A percentile compares a stretch with the other conserved stretches of the same genome.
Evolutionary conservation across 805 yeast genomes (phyloP).

Genomic region (Schwanniomyces pseudopolymorphus): DNA sequence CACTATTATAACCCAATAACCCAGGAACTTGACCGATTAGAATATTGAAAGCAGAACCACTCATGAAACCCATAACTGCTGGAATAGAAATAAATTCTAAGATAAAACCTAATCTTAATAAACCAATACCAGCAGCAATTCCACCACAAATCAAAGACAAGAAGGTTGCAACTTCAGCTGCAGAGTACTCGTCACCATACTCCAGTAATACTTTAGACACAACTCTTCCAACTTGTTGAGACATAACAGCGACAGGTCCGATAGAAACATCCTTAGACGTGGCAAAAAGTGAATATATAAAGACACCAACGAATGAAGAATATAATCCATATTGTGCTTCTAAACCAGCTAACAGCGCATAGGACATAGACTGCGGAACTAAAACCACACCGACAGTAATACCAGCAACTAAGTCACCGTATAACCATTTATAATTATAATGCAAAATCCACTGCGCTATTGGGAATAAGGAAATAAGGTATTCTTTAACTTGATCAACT

Average conservation of each 20-base stretch:
- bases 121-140: slow-evolving; percentile 78
- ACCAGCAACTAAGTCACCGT: slow-evolving; percentile 86
- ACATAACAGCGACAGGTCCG: slow-evolving; percentile 98
- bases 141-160: slow-evolving; percentile 82
- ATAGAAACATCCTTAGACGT: slow-evolving; percentile 94
- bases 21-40: slow-evolving; percentile 84
- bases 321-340: slow-evolving; percentile 84
- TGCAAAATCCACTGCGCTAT: slow-evolving; percentile 80
- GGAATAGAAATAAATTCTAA: slow-evolving; percentile 88
- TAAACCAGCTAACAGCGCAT: slow-evolving; percentile 82
- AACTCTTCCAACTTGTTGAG: slow-evolving; percentile 78
- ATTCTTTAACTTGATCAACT: slow-evolving; percentile 36
- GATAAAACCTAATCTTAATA: slow-evolving; percentile 81
- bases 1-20: slow-evolving; percentile 69
- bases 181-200: slow-evolving; percentile 43
- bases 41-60: slow-evolving; percentile 88
- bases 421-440: slow-evolving; percentile 77
- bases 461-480: slow-evolving; percentile 71
- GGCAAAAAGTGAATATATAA: slow-evolving; percentile 86
- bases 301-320: slow-evolving; percentile 88
- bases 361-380: slow-evolving; percentile 96
- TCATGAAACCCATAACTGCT: slow-evolving; percentile 92
- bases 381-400: slow-evolving; percentile 89
- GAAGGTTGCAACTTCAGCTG: slow-evolving; percentile 77
- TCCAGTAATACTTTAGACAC: slow-evolving; percentile 56